These are phyloP conservation scores for Moesziomyces sp. DNA, from an alignment of 1,284 basidiomycete species.

Conservation along the genomic window DNA sequence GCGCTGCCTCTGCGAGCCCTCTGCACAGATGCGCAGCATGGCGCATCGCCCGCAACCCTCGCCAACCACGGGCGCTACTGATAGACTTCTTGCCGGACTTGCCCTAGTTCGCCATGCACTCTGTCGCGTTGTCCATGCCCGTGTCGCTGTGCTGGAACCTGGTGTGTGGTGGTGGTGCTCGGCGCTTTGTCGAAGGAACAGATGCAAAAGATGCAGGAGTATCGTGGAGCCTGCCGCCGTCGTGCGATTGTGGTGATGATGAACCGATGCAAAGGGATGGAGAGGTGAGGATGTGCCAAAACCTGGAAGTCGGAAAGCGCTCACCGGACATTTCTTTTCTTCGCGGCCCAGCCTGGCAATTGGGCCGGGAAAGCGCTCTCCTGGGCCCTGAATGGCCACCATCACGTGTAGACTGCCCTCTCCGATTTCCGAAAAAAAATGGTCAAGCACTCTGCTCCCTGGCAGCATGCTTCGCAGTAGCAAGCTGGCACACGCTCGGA, in stretches of 20 bases:
- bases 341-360: slow-evolving; percentile 1
- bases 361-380: neutral
- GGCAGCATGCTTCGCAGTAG: too few species aligned
- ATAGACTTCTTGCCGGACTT: too few species aligned
- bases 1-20: slow-evolving; percentile 36
- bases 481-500: too few species aligned
- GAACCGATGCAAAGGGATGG: too few species aligned
- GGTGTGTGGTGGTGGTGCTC: slow-evolving; percentile 1
- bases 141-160: neutral
- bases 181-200: neutral
- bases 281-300: too few species aligned
- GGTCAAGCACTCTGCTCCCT: neutral
- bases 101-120: too few species aligned
- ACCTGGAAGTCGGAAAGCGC: too few species aligned
- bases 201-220: neutral
- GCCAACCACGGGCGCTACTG: neutral
- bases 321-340: slow-evolving; percentile 9
- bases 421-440: slow-evolving; percentile 18
- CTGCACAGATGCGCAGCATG: slow-evolving; percentile 34
- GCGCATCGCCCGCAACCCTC: slow-evolving; percentile 17
- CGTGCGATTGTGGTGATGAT: too few species aligned
- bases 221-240: slow-evolving; percentile 3
- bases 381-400: neutral
- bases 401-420: slow-evolving; percentile 19
- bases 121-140: too few species aligned